A percentile compares a stretch with the other conserved stretches of the same genome.
These are phyloP conservation scores for Vitis hybrid DNA, from an alignment of 177 flowering plant species.

Conservation along the genomic window DNA sequence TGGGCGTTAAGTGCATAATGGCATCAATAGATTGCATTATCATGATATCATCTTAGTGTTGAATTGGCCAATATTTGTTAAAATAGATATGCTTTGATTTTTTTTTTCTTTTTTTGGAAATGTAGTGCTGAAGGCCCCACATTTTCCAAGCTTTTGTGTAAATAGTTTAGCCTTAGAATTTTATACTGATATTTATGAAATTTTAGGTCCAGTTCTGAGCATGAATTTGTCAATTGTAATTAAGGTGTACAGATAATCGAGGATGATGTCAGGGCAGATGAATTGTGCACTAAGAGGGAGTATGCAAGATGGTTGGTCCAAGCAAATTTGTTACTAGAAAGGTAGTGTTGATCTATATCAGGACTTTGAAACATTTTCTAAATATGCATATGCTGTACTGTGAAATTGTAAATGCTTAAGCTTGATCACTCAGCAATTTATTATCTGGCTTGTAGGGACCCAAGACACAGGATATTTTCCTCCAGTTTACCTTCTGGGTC, in stretches of 20 bases:
- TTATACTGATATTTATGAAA: constrained; percentile 2
- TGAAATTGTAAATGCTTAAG: not conserved
- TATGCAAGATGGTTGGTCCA: constrained; percentile 87
- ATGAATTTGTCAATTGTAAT: constrained; percentile 27
- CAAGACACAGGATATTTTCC: constrained; percentile 49
- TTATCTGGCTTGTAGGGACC: constrained; percentile 43
- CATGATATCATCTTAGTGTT: too few relatives aligned
- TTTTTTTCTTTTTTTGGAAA: too few relatives aligned
- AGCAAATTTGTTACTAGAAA: constrained; percentile 60
- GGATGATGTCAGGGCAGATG: constrained; percentile 57
- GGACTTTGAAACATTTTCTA: not conserved
- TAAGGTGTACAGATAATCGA: constrained; percentile 72
- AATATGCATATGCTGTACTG: not conserved
- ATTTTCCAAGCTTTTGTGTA: too few relatives aligned
- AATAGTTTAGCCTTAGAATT: not conserved
- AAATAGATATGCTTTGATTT: too few relatives aligned
- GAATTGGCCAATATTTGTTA: too few relatives aligned
- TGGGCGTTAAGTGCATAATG: too few relatives aligned
- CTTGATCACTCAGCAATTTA: not conserved
- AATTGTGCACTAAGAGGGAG: constrained; percentile 81
- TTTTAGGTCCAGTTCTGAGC: constrained; percentile 36
- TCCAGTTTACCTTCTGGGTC: constrained; percentile 52
- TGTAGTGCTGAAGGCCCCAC: too few relatives aligned
- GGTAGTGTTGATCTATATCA: constrained; percentile 42
- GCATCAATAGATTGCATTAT: too few relatives aligned